These are phyloP conservation scores for Salix viminalis DNA, from an alignment of 345 rosid species.

Conservation along the genomic window DNA sequence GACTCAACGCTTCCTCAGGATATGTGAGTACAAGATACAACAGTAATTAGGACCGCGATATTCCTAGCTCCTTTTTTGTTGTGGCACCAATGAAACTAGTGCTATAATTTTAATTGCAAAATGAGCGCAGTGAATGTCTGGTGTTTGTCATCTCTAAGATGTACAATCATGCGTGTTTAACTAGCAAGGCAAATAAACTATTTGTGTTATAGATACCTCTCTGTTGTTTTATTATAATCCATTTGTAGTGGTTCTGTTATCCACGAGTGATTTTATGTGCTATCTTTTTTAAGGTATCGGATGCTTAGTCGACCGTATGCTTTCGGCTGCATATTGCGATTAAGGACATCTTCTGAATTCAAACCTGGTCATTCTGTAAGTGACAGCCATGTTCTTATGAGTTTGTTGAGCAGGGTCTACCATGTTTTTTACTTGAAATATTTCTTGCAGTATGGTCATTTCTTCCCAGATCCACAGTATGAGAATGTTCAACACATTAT, in stretches of 20 bases:
- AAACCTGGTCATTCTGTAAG: slow-evolving; percentile 85
- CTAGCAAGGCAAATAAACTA: background rate
- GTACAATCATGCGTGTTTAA: background rate
- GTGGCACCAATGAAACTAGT: background rate
- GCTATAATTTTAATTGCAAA: background rate
- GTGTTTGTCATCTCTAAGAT: background rate
- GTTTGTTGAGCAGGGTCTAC: slow-evolving; percentile 3
- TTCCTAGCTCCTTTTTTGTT: background rate
- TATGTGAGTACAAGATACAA: slow-evolving; percentile 57
- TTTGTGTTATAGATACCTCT: background rate
- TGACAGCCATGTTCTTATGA: slow-evolving; percentile 7
- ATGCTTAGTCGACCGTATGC: slow-evolving; percentile 96
- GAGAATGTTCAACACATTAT: slow-evolving; percentile 97
- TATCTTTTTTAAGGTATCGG: slow-evolving; percentile 57
- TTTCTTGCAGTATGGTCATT: slow-evolving; percentile 87
- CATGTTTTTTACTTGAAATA: slow-evolving; percentile 12
- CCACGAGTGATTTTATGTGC: background rate
- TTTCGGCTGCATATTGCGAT: slow-evolving; percentile 80
- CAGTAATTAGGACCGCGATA: background rate
- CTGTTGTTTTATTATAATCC: background rate
- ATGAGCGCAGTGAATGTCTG: background rate
- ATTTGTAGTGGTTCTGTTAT: background rate
- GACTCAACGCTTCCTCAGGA: slow-evolving; percentile 99
- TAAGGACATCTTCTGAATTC: slow-evolving; percentile 92
- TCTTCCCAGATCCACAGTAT: slow-evolving; percentile 95